phyloP scores from a whole-genome alignment of 257 asterid species.

The Plantago major region DNA sequence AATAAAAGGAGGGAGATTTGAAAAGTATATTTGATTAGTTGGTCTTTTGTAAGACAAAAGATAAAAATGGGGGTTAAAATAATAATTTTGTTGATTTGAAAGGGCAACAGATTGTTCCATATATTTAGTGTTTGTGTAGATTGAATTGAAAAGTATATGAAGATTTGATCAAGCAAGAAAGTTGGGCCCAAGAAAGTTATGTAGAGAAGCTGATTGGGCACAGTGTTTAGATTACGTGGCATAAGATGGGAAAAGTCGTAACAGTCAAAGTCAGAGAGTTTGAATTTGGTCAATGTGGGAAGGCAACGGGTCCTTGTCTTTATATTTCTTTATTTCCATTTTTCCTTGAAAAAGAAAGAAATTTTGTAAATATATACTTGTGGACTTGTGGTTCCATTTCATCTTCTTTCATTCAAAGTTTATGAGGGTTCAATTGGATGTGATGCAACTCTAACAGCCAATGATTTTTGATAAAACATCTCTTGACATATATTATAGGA shows the following conservation, averaged over 20 bases:
- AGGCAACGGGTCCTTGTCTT: conserved; percentile 21
- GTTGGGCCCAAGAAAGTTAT: not conserved
- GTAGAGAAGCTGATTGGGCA: conserved; percentile 13
- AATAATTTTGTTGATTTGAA: not conserved
- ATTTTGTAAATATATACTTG: no score
- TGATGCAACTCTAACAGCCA: no score
- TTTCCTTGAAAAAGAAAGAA: no score
- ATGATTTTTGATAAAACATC: no score
- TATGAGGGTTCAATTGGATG: no score
- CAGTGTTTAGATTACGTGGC: not conserved
- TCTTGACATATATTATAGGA: no score
- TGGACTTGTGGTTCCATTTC: no score
- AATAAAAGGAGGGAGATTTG: conserved; percentile 22
- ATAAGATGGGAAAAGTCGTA: conserved; percentile 31
- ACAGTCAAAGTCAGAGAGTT: conserved; percentile 51
- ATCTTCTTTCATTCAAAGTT: no score
- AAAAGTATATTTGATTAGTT: conserved; percentile 32
- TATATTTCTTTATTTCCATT: not conserved
- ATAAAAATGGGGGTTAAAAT: not conserved
- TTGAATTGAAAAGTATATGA: conserved; percentile 33
- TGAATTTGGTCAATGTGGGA: conserved; percentile 59
- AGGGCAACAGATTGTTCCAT: not conserved
- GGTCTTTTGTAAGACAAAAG: conserved; percentile 9
- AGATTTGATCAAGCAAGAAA: not conserved
- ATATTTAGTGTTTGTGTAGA: conserved; percentile 20